Percentiles rank a stretch among this genome's conserved stretches.
Conservation (phyloP, 2,329 filamentous ascomycete genomes). For the Fusarium chlamydosporum region DNA sequence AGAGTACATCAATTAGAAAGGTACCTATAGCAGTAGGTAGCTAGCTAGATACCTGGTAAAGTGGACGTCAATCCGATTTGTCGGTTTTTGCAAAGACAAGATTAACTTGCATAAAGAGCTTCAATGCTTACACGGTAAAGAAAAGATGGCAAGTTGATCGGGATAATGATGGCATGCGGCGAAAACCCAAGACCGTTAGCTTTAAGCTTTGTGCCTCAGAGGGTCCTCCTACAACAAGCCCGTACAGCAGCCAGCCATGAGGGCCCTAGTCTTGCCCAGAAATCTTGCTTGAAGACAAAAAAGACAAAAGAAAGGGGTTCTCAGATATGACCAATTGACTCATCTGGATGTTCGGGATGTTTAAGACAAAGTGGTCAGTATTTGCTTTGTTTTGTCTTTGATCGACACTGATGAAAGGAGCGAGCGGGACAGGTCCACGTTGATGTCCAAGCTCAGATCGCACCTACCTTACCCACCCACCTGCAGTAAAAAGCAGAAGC, state of each 20-base stretch:
- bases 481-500: too few relatives aligned
- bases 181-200: background rate
- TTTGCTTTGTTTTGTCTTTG: background rate
- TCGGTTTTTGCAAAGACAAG: background rate
- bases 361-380: constrained; percentile 2
- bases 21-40: too few relatives aligned
- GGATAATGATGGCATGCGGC: background rate
- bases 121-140: background rate
- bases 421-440: too few relatives aligned
- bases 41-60: background rate
- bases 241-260: background rate
- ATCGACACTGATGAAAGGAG: too few relatives aligned
- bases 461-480: too few relatives aligned
- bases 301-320: background rate
- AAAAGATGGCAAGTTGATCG: background rate
- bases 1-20: too few relatives aligned
- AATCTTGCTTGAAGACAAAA: too few relatives aligned
- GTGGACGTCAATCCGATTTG: background rate
- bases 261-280: background rate
- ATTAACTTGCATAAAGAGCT: background rate
- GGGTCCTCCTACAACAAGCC: background rate
- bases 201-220: background rate
- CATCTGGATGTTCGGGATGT: background rate
- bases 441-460: too few relatives aligned
- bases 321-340: constrained; percentile 17